Percentiles rank a stretch among this genome's conserved stretches.
Conservation (phyloP, 2,329 filamentous ascomycete species). For the Cordyceps pruinosa region DNA sequence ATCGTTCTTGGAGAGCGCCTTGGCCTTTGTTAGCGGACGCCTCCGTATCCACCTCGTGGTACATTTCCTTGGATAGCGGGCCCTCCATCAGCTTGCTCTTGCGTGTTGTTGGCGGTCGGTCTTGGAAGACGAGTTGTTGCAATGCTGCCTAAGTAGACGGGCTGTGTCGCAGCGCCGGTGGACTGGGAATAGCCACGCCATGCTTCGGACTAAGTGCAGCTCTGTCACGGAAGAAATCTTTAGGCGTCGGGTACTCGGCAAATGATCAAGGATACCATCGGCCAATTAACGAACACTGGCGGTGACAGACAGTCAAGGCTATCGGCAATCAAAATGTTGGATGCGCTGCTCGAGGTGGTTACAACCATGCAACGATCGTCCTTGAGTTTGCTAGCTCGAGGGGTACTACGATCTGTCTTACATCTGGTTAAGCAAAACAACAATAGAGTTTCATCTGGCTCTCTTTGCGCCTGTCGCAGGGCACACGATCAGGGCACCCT, state of each 20-base stretch:
- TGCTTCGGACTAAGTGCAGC: neutral
- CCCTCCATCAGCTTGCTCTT: neutral
- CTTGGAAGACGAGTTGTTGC: too few relatives aligned
- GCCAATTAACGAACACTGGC: neutral
- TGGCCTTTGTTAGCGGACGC: slow-evolving; percentile 5
- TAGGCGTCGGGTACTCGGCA: neutral
- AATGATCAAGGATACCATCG: neutral
- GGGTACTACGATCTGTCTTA: neutral
- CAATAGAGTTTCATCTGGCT: neutral
- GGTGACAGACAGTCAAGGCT: neutral
- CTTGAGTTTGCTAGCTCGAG: neutral
- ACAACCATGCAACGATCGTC: neutral
- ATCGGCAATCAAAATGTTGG: neutral
- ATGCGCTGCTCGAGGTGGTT: neutral
- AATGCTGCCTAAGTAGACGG: neutral
- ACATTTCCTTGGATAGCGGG: slow-evolving; percentile 3
- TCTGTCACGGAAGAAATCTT: too few relatives aligned
- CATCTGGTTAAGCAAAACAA: neutral
- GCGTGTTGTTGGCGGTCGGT: neutral
- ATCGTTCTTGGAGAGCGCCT: neutral
- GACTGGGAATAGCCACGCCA: neutral
- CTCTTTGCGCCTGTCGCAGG: neutral
- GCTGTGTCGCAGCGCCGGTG: neutral
- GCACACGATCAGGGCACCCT: neutral
- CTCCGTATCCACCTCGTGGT: neutral